phyloP scores from a whole-genome alignment of 495 filamentous ascomycete species.

The Tuber brumale region DNA sequence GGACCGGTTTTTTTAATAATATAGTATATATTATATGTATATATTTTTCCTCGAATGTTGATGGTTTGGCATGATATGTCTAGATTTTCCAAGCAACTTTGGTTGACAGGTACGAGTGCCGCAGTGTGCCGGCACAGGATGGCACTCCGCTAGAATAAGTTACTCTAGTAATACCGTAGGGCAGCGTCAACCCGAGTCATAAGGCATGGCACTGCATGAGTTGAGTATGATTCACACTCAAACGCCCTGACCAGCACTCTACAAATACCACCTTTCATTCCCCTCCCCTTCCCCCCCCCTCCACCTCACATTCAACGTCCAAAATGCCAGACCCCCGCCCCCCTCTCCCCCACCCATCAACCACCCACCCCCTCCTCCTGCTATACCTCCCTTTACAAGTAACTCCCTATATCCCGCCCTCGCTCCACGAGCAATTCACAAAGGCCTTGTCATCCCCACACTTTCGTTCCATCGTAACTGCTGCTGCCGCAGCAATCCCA shows the following conservation, averaged over 20 bases:
- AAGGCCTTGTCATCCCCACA: neutral
- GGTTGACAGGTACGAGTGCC: too few relatives aligned
- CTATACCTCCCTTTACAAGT: neutral
- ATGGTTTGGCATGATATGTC: too few relatives aligned
- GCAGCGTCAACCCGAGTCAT: neutral
- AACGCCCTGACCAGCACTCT: neutral
- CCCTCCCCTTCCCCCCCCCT: neutral
- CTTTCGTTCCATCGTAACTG: neutral
- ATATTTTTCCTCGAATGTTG: too few relatives aligned
- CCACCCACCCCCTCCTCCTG: neutral
- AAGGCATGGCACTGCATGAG: neutral
- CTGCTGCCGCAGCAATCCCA: neutral
- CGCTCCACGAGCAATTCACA: neutral
- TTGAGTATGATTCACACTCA: neutral
- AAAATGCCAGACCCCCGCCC: neutral
- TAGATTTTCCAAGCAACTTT: too few relatives aligned
- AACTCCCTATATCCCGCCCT: neutral
- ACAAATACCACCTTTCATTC: neutral
- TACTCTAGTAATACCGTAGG: neutral
- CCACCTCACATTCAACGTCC: neutral
- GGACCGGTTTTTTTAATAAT: too few relatives aligned
- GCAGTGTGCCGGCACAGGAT: neutral
- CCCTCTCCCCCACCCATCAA: neutral
- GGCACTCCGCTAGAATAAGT: neutral
- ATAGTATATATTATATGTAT: too few relatives aligned